phyloP scores from a whole-genome alignment of 306 rosid species.

The Citrullus mucosospermus region DNA sequence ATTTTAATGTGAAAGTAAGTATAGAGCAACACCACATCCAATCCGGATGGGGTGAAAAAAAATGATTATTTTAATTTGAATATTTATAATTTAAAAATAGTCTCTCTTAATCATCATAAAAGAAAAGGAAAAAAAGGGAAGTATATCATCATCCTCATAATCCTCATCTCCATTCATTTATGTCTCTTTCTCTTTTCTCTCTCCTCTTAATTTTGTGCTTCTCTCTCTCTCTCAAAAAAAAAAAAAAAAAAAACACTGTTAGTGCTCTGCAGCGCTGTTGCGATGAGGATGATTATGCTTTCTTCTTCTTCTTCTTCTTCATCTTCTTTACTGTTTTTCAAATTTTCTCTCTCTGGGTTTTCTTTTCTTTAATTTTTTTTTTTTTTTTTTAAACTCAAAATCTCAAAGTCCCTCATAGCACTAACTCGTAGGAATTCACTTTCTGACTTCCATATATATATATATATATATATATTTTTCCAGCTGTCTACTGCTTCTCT shows the following conservation, averaged over 20 bases:
- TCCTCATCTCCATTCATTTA: constrained; percentile 27
- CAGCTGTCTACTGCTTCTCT: constrained; percentile 22
- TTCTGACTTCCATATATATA: constrained; percentile 17
- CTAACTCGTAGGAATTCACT: constrained; percentile 35
- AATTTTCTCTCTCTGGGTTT: neutral
- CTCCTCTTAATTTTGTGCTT: neutral
- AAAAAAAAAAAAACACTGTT: neutral
- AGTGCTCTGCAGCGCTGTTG: constrained; percentile 14
- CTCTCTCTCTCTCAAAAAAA: neutral
- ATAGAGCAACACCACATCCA: too few species aligned
- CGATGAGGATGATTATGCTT: constrained; percentile 13
- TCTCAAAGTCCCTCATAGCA: constrained; percentile 17
- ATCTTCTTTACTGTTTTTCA: neutral
- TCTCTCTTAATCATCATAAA: constrained; percentile 23
- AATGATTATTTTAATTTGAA: too few species aligned
- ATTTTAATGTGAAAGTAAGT: too few species aligned
- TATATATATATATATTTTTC: constrained; percentile 8
- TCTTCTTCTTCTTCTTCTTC: neutral
- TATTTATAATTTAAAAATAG: too few species aligned
- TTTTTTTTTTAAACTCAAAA: constrained; percentile 5
- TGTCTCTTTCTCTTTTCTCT: constrained; percentile 8
- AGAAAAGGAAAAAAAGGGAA: neutral
- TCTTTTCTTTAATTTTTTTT: neutral
- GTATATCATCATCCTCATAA: constrained; percentile 20
- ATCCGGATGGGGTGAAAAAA: too few species aligned